phyloP scores from a whole-genome alignment of 306 rosid genomes.

The Begonia peltatifolia region DNA sequence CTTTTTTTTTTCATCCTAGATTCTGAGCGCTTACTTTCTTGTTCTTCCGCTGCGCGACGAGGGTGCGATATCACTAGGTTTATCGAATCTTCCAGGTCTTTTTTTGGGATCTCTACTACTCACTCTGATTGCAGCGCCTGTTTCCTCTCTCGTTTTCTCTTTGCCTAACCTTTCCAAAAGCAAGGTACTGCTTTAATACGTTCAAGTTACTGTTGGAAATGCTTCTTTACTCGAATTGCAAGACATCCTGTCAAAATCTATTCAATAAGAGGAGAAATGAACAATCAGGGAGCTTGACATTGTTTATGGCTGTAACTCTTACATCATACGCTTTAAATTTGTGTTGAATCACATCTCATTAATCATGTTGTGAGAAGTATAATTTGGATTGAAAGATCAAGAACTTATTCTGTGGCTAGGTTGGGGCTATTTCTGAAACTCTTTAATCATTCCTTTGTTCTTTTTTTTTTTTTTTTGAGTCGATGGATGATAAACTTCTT shows the following conservation, averaged over 20 bases:
- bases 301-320: too few species aligned
- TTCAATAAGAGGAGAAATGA: too few species aligned
- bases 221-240: neutral
- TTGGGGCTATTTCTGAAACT: too few species aligned
- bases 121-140: slow-evolving; percentile 73
- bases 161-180: slow-evolving; percentile 51
- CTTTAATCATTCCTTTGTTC: too few species aligned
- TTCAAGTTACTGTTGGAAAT: neutral
- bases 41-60: slow-evolving; percentile 96
- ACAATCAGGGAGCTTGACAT: too few species aligned
- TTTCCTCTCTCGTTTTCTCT: slow-evolving; percentile 77
- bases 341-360: too few species aligned
- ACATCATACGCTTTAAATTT: too few species aligned
- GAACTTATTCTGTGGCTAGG: too few species aligned
- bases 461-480: too few species aligned
- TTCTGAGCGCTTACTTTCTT: slow-evolving; percentile 88
- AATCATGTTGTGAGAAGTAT: too few species aligned
- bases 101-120: slow-evolving; percentile 73
- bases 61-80: slow-evolving; percentile 80
- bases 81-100: slow-evolving; percentile 66
- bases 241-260: neutral
- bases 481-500: too few species aligned
- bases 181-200: slow-evolving; percentile 30
- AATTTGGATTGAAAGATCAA: too few species aligned
- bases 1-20: slow-evolving; percentile 21